Conservation (phyloP, 305 asterid genomes). For the Fraxinus albicans region DNA sequence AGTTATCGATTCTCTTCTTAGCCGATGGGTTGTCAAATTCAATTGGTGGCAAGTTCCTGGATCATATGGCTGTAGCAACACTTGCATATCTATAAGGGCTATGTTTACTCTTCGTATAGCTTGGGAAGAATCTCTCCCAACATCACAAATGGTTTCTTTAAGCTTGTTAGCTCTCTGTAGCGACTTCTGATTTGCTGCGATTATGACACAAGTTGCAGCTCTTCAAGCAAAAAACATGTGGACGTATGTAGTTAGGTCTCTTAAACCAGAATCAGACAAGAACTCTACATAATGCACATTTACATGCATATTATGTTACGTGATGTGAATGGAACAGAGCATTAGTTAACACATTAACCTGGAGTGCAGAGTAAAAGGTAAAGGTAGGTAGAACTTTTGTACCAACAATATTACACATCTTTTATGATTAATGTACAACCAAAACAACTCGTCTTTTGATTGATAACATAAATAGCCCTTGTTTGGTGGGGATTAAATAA, state of each 20-base stretch:
- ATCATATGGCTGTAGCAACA: conserved; percentile 37
- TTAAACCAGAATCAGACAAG: not conserved
- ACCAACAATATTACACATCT: not conserved
- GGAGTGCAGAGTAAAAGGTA: not conserved
- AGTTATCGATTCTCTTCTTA: conserved; percentile 36
- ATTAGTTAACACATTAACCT: not conserved
- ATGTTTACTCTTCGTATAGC: conserved; percentile 37
- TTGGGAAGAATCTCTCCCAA: conserved; percentile 34
- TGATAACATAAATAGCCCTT: not conserved
- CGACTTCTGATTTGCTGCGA: conserved; percentile 35
- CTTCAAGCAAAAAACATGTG: conserved; percentile 29
- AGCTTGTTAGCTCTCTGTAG: conserved; percentile 37
- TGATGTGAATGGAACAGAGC: not conserved
- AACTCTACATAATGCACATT: not conserved
- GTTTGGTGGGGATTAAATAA: no score
- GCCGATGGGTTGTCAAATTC: conserved; percentile 34
- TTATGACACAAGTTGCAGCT: conserved; percentile 30
- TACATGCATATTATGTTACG: not conserved
- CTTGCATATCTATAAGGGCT: conserved; percentile 40
- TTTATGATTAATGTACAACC: not conserved
- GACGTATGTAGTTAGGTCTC: not conserved
- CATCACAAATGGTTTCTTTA: conserved; percentile 35
- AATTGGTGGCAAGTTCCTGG: conserved; percentile 30
- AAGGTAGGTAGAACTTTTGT: not conserved
- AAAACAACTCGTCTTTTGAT: not conserved